These are phyloP conservation scores for Oryza australiensis DNA, from an alignment of 176 grass and related monocot species.

Conservation along the genomic window DNA sequence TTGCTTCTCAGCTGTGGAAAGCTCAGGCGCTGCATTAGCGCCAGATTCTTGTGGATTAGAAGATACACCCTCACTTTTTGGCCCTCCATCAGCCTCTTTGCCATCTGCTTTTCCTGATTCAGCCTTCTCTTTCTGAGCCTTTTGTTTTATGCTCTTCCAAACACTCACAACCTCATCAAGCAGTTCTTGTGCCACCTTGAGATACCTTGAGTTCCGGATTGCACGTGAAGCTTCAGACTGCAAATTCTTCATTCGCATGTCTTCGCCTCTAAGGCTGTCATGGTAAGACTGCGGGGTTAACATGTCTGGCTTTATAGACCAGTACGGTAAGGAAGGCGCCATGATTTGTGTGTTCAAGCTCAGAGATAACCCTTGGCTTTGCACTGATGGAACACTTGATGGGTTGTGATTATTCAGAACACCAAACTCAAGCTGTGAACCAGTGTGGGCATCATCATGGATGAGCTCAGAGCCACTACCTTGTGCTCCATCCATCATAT, in stretches of 20 bases:
- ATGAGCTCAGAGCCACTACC: slow-evolving; percentile 37
- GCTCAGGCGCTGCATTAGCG: slow-evolving; percentile 50
- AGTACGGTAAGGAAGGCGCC: slow-evolving; percentile 70
- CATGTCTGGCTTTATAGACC: slow-evolving; percentile 63
- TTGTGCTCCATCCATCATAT: slow-evolving; percentile 52
- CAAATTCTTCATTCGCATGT: slow-evolving; percentile 53
- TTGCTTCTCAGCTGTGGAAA: slow-evolving; percentile 90
- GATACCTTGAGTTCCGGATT: slow-evolving; percentile 76
- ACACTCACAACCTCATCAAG: slow-evolving; percentile 94
- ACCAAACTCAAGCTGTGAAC: slow-evolving; percentile 62
- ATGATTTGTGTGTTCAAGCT: slow-evolving; percentile 83
- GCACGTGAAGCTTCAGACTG: slow-evolving; percentile 56
- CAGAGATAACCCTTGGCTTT: slow-evolving; percentile 76
- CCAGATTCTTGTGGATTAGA: slow-evolving; percentile 60
- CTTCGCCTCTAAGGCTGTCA: slow-evolving; percentile 50
- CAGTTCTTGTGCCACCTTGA: slow-evolving; percentile 82
- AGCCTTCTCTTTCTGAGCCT: slow-evolving; percentile 59
- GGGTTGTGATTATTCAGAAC: slow-evolving; percentile 59
- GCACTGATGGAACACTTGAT: slow-evolving; percentile 43
- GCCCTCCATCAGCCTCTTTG: slow-evolving; percentile 59
- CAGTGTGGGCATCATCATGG: slow-evolving; percentile 50
- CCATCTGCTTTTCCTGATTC: slow-evolving; percentile 46
- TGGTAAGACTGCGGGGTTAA: slow-evolving; percentile 57
- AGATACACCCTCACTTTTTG: slow-evolving; percentile 62
- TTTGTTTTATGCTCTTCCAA: slow-evolving; percentile 74